Evolutionary conservation across 2,329 filamentous ascomycete genomes (phyloP).

Genomic region (Epicoccum sorghinum): DNA sequence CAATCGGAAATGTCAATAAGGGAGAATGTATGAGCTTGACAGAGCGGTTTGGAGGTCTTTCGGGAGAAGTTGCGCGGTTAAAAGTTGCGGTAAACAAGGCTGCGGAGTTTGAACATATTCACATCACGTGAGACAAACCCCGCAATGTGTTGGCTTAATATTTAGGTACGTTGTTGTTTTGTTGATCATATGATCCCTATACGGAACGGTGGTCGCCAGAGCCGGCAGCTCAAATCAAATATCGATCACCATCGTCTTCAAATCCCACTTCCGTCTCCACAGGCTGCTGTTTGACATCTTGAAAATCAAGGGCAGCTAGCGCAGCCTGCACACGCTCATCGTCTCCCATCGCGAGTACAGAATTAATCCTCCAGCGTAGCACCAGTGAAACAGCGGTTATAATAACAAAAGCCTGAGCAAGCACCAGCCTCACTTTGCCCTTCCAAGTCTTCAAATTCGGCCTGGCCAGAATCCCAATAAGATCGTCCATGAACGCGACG

Average conservation of each 20-base stretch:
- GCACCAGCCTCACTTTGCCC: conserved; percentile 16
- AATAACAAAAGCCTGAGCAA: conserved; percentile 17
- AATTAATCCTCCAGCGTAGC: conserved; percentile 3
- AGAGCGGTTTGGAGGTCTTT: background rate
- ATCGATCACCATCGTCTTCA: conserved; percentile 11
- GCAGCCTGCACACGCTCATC: background rate
- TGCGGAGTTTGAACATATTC: background rate
- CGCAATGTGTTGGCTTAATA: background rate
- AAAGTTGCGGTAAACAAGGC: background rate
- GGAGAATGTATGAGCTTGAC: background rate
- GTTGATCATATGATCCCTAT: background rate
- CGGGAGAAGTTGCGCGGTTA: background rate
- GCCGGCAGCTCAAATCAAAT: background rate
- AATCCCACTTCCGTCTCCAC: background rate
- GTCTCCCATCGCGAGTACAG: background rate
- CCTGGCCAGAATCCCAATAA: conserved; percentile 20
- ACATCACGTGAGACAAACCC: background rate
- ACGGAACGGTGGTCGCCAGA: background rate
- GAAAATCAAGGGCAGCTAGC: background rate
- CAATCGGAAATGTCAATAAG: too few relatives aligned
- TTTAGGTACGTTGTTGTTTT: background rate
- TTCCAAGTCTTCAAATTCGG: conserved; percentile 19
- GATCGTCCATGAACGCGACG: conserved; percentile 28
- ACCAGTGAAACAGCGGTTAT: background rate
- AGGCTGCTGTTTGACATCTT: background rate